These are phyloP conservation scores for Arachnopeziza araneosa DNA, from an alignment of 2,329 filamentous ascomycete genomes.

Conservation along the genomic window DNA sequence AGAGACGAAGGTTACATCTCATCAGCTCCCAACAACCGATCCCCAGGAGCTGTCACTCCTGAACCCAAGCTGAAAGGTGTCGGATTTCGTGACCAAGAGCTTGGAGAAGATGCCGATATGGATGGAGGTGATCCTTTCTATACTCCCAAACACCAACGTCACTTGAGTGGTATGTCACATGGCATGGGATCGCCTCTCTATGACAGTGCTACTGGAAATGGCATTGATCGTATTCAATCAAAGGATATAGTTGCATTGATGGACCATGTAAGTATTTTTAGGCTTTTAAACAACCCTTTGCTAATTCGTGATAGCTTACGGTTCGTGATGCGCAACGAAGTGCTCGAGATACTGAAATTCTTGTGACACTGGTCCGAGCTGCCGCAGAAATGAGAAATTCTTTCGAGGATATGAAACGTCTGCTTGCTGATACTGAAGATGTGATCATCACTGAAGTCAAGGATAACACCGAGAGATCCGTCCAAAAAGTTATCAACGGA, in stretches of 20 bases:
- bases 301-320: constrained; percentile 56
- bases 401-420: constrained; percentile 90
- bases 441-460: constrained; percentile 83
- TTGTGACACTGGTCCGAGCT: constrained; percentile 88
- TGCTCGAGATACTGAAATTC: constrained; percentile 91
- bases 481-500: constrained; percentile 76
- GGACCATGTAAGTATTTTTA: constrained; percentile 67
- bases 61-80: constrained; percentile 38
- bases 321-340: constrained; percentile 95
- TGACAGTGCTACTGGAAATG: constrained; percentile 55
- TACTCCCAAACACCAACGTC: constrained; percentile 52
- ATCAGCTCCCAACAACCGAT: constrained; percentile 52
- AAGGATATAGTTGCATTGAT: constrained; percentile 71
- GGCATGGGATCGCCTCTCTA: constrained; percentile 87
- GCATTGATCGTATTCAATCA: constrained; percentile 7
- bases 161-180: constrained; percentile 85
- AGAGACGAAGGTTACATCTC: constrained; percentile 94
- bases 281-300: not conserved
- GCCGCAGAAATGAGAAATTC: constrained; percentile 96
- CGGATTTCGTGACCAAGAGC: constrained; percentile 47
- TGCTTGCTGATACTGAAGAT: constrained; percentile 85
- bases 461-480: constrained; percentile 79
- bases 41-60: constrained; percentile 41
- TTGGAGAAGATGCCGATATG: constrained; percentile 42
- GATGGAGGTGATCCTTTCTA: constrained; percentile 62